These are phyloP conservation scores for Amorphotheca resinae DNA, from an alignment of 495 filamentous ascomycete species.

Conservation along the genomic window DNA sequence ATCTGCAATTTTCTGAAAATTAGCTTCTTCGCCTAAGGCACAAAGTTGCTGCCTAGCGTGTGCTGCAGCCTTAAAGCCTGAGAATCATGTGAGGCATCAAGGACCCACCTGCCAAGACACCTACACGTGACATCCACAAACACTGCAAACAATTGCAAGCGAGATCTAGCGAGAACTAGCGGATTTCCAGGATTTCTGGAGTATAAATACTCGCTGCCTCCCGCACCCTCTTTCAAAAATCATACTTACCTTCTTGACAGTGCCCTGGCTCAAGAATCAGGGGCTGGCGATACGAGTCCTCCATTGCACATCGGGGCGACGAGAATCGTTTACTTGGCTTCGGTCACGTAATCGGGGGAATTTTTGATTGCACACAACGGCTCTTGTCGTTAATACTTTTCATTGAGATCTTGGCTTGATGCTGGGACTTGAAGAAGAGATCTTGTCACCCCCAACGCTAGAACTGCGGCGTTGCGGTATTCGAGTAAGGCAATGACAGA, in stretches of 20 bases:
- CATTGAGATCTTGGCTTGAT: slow-evolving; percentile 36
- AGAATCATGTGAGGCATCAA: no score
- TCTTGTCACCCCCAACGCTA: no score
- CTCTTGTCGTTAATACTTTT: slow-evolving; percentile 27
- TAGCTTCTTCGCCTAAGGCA: no score
- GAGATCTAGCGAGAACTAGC: not conserved
- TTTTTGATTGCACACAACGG: slow-evolving; percentile 48
- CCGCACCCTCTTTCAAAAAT: slow-evolving; percentile 6
- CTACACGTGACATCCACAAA: not conserved
- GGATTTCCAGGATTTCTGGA: not conserved
- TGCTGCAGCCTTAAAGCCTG: no score
- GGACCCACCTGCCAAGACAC: no score
- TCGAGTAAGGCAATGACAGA: not conserved
- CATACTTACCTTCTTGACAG: slow-evolving; percentile 19
- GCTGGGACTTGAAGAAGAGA: slow-evolving; percentile 35
- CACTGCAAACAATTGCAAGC: not conserved
- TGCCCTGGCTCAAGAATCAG: slow-evolving; percentile 14
- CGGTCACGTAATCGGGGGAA: slow-evolving; percentile 56
- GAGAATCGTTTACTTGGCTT: slow-evolving; percentile 53
- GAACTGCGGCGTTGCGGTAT: not conserved
- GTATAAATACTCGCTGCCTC: not conserved
- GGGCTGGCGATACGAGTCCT: slow-evolving; percentile 40
- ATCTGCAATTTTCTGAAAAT: slow-evolving; percentile 8
- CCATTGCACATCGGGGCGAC: slow-evolving; percentile 67
- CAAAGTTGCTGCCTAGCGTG: not conserved